These are phyloP conservation scores for Albatrellus sp. DNA, from an alignment of 1,284 basidiomycete species.

Conservation along the genomic window DNA sequence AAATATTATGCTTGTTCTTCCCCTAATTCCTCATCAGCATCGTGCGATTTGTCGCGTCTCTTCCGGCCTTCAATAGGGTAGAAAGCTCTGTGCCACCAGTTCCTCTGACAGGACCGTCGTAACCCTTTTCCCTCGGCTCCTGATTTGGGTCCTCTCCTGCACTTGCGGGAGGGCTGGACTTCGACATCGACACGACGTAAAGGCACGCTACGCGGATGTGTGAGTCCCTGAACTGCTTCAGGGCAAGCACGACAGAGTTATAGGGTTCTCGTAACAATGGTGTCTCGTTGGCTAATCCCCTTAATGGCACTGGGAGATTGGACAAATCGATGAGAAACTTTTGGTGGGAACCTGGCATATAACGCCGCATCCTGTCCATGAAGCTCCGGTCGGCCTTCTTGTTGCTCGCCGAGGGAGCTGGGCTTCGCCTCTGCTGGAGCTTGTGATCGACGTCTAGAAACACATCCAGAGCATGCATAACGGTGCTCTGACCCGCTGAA, in stretches of 20 bases:
- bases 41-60: constrained; percentile 76
- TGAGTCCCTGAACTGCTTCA: constrained; percentile 74
- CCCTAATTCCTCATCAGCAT: constrained; percentile 15
- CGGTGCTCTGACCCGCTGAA: constrained; percentile 86
- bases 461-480: constrained; percentile 77
- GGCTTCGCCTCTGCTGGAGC: constrained; percentile 59
- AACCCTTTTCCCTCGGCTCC: constrained; percentile 22
- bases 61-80: constrained; percentile 72
- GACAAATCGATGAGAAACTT: constrained; percentile 50
- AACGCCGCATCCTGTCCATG: constrained; percentile 72
- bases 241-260: constrained; percentile 63
- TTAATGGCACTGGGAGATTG: constrained; percentile 35
- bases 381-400: constrained; percentile 58
- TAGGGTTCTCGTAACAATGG: constrained; percentile 60
- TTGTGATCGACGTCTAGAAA: constrained; percentile 79
- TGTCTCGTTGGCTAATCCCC: constrained; percentile 42
- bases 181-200: constrained; percentile 72
- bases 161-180: constrained; percentile 40
- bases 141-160: constrained; percentile 39
- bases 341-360: constrained; percentile 72
- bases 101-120: constrained; percentile 42
- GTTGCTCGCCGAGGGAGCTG: constrained; percentile 53
- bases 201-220: constrained; percentile 85
- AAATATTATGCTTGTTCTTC: neutral
- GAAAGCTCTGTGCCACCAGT: constrained; percentile 84